Percentiles rank a stretch among this genome's conserved stretches.
Conservation (phyloP, 1,139 yeast species). For the Meyerozyma guilliermondii region DNA sequence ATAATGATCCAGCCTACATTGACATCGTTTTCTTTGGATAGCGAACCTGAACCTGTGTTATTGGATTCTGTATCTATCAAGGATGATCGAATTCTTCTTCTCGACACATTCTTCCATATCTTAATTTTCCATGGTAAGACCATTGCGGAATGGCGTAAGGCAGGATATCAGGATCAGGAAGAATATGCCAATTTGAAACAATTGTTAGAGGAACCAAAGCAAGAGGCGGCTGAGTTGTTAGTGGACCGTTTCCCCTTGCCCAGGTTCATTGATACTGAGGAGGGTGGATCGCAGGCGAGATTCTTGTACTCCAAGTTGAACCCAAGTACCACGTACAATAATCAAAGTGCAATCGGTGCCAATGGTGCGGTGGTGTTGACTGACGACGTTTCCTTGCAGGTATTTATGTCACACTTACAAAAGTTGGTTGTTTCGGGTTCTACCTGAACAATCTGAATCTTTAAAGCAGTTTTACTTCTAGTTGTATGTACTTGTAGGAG, state of each 20-base stretch:
- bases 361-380: conserved; percentile 82
- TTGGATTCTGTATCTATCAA: conserved; percentile 90
- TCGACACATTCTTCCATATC: conserved; percentile 95
- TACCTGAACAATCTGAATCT: conserved; percentile 14
- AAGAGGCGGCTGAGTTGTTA: conserved; percentile 87
- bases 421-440: conserved; percentile 66
- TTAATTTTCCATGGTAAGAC: conserved; percentile 94
- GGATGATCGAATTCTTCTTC: conserved; percentile 79
- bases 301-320: conserved; percentile 90
- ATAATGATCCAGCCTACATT: conserved; percentile 97
- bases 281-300: conserved; percentile 97
- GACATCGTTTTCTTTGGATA: conserved; percentile 75
- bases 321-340: conserved; percentile 81
- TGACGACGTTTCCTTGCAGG: conserved; percentile 90
- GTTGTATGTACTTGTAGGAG: neutral
- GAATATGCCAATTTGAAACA: conserved; percentile 86
- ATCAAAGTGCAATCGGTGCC: conserved; percentile 46
- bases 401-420: conserved; percentile 85
- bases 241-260: conserved; percentile 96
- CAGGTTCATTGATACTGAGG: conserved; percentile 92
- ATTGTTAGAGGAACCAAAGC: conserved; percentile 82
- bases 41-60: conserved; percentile 87
- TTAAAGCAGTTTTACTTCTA: conserved; percentile 1
- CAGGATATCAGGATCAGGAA: conserved; percentile 87
- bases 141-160: conserved; percentile 94